Percentiles rank a stretch among this genome's conserved stretches.
Evolutionary conservation across 106 monocot genomes (phyloP).

Genomic region (Apostasia ramifera): DNA sequence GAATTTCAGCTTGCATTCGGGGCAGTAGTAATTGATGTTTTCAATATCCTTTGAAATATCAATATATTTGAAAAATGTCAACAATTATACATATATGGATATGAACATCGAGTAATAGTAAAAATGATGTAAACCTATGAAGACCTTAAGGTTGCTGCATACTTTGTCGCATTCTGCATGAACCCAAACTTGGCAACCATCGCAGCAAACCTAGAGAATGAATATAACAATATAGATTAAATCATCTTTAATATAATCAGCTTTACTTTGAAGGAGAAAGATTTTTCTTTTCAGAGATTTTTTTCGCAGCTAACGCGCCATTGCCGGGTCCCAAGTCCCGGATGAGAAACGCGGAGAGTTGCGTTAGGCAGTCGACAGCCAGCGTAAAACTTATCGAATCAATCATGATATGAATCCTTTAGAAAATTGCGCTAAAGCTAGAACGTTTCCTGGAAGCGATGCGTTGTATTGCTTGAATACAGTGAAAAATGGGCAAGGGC

Average conservation of each 20-base stretch:
- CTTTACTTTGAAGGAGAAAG: neutral
- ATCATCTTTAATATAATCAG: neutral
- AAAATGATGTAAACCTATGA: neutral
- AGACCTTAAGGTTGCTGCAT: constrained; percentile 50
- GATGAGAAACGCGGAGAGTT: no score
- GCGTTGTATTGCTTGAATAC: no score
- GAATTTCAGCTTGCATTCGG: constrained; percentile 70
- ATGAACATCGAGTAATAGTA: neutral
- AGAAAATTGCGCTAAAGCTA: no score
- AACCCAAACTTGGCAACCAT: constrained; percentile 92
- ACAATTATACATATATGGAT: neutral
- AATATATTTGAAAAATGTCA: neutral
- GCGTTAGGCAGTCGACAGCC: no score
- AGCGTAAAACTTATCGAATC: no score
- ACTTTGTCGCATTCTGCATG: constrained; percentile 81
- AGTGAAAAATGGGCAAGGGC: no score
- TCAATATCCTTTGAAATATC: constrained; percentile 51
- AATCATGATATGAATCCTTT: no score
- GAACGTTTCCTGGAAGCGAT: no score
- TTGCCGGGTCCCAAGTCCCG: no score
- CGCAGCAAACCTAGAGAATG: constrained; percentile 60
- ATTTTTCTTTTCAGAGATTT: neutral
- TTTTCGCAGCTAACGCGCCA: no score
- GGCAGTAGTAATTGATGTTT: constrained; percentile 64
- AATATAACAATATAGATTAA: constrained; percentile 7